These are phyloP conservation scores for Pseudogymnoascus sp. DNA, from an alignment of 2,329 filamentous ascomycete species.

Conservation along the genomic window DNA sequence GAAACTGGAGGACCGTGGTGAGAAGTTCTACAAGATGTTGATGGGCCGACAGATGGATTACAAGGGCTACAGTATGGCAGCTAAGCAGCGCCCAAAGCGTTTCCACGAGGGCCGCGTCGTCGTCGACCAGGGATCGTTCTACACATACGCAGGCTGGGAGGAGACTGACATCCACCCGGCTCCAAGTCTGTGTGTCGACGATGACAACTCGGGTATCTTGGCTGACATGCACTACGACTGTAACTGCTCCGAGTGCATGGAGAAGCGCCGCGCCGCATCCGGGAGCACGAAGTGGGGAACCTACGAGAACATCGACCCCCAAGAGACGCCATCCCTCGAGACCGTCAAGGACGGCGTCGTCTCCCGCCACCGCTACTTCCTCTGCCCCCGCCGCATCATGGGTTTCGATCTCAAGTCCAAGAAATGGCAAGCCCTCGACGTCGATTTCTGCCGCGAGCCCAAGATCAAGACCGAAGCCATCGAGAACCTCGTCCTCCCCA, in stretches of 20 bases:
- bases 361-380: constrained; percentile 16
- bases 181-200: constrained; percentile 16
- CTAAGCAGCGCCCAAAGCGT: constrained; percentile 17
- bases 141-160: constrained; percentile 19
- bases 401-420: constrained; percentile 20
- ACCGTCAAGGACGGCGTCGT: background rate
- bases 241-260: constrained; percentile 14
- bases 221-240: constrained; percentile 18
- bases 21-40: constrained; percentile 20
- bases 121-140: constrained; percentile 17
- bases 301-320: constrained; percentile 18
- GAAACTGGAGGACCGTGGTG: constrained; percentile 18
- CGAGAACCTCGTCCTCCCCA: constrained; percentile 17
- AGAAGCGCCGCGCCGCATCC: constrained; percentile 17
- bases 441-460: constrained; percentile 17
- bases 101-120: constrained; percentile 18
- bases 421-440: constrained; percentile 18
- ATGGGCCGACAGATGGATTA: constrained; percentile 20
- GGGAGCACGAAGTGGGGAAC: constrained; percentile 17
- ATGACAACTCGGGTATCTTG: constrained; percentile 17
- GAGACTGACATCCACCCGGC: constrained; percentile 16
- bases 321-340: constrained; percentile 13
- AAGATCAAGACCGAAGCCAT: constrained; percentile 17
- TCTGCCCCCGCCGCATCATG: constrained; percentile 18
- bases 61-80: constrained; percentile 18